phyloP scores from a whole-genome alignment of 305 asterid species.

The Andrographis paniculata region DNA sequence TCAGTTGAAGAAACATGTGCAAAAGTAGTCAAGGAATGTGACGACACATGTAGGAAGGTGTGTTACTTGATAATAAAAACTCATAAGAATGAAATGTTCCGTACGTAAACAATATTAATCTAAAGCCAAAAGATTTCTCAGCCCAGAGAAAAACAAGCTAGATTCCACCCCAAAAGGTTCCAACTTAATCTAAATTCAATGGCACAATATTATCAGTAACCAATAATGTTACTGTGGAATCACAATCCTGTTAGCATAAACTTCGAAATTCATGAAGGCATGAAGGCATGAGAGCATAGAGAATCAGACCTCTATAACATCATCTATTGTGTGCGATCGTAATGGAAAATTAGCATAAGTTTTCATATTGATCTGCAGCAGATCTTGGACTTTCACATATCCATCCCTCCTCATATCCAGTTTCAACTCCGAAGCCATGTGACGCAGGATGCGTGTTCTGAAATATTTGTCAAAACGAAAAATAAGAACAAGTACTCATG shows the following conservation, averaged over 20 bases:
- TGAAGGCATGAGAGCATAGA: background rate
- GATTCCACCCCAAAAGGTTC: background rate
- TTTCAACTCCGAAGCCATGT: slow-evolving; percentile 80
- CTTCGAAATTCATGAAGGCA: too few species aligned
- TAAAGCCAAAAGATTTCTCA: background rate
- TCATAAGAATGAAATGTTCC: background rate
- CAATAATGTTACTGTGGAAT: too few species aligned
- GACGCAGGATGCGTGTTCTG: slow-evolving; percentile 85
- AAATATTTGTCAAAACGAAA: slow-evolving; percentile 1
- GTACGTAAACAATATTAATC: background rate
- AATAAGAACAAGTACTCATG: too few species aligned
- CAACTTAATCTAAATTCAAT: background rate
- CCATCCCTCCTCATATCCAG: slow-evolving; percentile 85
- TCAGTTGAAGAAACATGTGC: background rate
- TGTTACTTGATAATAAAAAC: too few species aligned
- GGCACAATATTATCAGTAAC: too few species aligned
- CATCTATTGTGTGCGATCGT: slow-evolving; percentile 63
- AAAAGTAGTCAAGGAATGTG: background rate
- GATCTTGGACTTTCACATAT: slow-evolving; percentile 75
- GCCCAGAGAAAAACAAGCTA: background rate
- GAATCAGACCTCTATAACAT: slow-evolving; percentile 63
- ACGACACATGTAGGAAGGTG: background rate
- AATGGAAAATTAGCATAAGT: slow-evolving; percentile 64
- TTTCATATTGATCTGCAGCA: slow-evolving; percentile 65
- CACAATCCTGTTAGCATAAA: too few species aligned